These are phyloP conservation scores for Ceratocystis variospora DNA, from an alignment of 2,329 filamentous ascomycete species.

Conservation along the genomic window DNA sequence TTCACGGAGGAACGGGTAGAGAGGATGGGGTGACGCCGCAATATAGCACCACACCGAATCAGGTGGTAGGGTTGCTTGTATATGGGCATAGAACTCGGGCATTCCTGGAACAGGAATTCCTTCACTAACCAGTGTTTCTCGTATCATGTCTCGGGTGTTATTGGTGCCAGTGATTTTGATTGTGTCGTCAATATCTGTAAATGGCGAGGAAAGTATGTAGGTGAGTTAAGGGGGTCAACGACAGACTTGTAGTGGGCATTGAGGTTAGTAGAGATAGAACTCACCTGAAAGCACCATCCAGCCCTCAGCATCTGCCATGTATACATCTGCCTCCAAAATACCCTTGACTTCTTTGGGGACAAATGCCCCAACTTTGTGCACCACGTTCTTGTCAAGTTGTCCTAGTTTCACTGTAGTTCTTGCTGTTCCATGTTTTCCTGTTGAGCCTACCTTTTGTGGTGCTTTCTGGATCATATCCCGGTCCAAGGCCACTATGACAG, in stretches of 20 bases:
- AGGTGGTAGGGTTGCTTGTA: constrained; percentile 40
- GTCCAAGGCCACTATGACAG: constrained; percentile 30
- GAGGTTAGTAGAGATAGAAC: constrained; percentile 15
- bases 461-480: background rate
- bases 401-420: constrained; percentile 45
- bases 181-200: constrained; percentile 75
- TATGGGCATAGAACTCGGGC: constrained; percentile 64
- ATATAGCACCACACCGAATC: constrained; percentile 80
- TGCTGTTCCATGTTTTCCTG: constrained; percentile 58
- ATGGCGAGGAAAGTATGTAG: background rate
- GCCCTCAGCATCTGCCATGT: constrained; percentile 61
- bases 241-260: background rate
- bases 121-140: constrained; percentile 67
- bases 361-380: constrained; percentile 34
- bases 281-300: constrained; percentile 70
- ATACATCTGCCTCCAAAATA: constrained; percentile 50
- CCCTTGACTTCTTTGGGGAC: constrained; percentile 41
- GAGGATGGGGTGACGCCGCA: constrained; percentile 84
- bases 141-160: constrained; percentile 65
- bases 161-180: constrained; percentile 83
- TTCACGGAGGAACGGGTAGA: constrained; percentile 70
- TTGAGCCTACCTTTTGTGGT: constrained; percentile 48
- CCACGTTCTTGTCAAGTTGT: constrained; percentile 32
- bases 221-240: constrained; percentile 18
- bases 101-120: constrained; percentile 63